Percentiles rank a stretch among this genome's conserved stretches.
Evolutionary conservation across 1,139 yeast species (phyloP).

Genomic region (Pichia sp.): DNA sequence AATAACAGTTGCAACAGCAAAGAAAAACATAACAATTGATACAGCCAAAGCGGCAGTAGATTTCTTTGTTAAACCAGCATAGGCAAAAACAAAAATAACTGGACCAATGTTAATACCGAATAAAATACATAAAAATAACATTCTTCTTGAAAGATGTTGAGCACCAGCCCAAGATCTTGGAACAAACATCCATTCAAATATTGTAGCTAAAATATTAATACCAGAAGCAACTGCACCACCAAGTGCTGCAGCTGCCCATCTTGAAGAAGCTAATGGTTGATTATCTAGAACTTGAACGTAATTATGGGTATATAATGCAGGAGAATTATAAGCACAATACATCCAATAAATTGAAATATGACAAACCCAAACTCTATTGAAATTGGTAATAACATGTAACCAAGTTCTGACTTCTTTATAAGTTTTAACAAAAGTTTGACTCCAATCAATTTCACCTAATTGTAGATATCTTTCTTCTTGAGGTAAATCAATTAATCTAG

Average conservation of each 20-base stretch:
- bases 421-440: constrained; percentile 88
- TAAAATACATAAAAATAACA: constrained; percentile 63
- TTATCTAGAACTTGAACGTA: constrained; percentile 79
- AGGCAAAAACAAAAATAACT: constrained; percentile 77
- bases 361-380: constrained; percentile 96
- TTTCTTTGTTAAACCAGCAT: constrained; percentile 61
- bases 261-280: constrained; percentile 77
- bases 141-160: constrained; percentile 87
- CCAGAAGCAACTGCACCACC: constrained; percentile 85
- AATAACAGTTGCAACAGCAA: constrained; percentile 74
- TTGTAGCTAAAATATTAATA: constrained; percentile 80
- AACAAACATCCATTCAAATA: constrained; percentile 92
- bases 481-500: constrained; percentile 86
- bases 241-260: constrained; percentile 89
- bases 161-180: constrained; percentile 99
- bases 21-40: constrained; percentile 82
- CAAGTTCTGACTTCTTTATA: constrained; percentile 96
- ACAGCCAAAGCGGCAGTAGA: constrained; percentile 78
- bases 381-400: constrained; percentile 93
- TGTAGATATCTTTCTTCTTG: constrained; percentile 82
- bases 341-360: constrained; percentile 90
- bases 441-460: constrained; percentile 92
- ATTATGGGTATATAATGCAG: constrained; percentile 80
- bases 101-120: constrained; percentile 76
- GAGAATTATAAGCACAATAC: constrained; percentile 89